These are phyloP conservation scores for Sclerotinia subarctica DNA, from an alignment of 2,329 filamentous ascomycete species.

Conservation along the genomic window DNA sequence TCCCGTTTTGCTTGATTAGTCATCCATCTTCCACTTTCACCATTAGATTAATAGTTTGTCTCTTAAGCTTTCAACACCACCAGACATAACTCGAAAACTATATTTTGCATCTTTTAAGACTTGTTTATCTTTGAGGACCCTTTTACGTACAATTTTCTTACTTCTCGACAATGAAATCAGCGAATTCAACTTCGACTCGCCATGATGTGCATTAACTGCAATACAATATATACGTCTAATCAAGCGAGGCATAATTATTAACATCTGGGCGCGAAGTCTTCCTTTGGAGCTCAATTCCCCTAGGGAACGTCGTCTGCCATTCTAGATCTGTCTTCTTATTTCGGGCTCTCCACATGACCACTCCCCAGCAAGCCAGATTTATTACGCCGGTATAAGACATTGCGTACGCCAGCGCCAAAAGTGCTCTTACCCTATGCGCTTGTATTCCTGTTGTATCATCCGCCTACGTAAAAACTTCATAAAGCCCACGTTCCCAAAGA, in stretches of 20 bases:
- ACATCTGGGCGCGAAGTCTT: not conserved
- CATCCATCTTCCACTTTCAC: not conserved
- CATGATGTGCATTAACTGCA: not conserved
- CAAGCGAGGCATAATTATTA: not conserved
- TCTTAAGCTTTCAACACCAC: not conserved
- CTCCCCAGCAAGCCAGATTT: not conserved
- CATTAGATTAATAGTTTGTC: not conserved
- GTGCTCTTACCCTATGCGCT: not conserved
- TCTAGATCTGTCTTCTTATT: not conserved
- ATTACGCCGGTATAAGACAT: not conserved
- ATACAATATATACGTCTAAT: not conserved
- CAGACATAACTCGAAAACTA: not conserved
- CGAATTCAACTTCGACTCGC: not conserved
- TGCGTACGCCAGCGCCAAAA: not conserved
- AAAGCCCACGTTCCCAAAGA: too few species aligned
- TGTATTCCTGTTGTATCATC: not conserved
- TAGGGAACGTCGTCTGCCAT: not conserved
- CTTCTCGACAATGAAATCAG: not conserved
- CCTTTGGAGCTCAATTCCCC: not conserved
- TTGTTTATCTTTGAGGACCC: not conserved
- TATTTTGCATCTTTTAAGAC: not conserved
- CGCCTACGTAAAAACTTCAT: not conserved
- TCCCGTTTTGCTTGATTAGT: not conserved
- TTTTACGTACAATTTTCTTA: not conserved
- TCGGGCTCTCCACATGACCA: not conserved